phyloP scores from a whole-genome alignment of 257 asterid genomes.

The Striga asiatica region DNA sequence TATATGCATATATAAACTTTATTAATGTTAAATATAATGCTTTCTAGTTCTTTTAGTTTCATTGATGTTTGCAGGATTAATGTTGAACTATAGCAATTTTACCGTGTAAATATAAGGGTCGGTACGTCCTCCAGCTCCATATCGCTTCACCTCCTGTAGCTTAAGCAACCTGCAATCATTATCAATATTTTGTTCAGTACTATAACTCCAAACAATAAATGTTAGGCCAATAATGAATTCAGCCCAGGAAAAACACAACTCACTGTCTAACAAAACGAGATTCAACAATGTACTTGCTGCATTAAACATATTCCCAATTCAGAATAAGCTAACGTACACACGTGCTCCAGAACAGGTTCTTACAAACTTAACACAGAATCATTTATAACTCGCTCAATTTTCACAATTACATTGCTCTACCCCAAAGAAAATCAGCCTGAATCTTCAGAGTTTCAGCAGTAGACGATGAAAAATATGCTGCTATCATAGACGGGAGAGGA shows the following conservation, averaged over 20 bases:
- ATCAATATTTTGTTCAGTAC: constrained; percentile 1
- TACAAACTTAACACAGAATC: too few relatives aligned
- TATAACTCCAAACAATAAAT: background rate
- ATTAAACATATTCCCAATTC: background rate
- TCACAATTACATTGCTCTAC: background rate
- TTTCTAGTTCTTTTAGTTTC: background rate
- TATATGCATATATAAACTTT: background rate
- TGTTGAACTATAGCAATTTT: constrained; percentile 3
- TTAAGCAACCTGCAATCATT: constrained; percentile 65
- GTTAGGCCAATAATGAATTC: too few relatives aligned
- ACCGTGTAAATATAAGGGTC: constrained; percentile 88
- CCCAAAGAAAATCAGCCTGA: background rate
- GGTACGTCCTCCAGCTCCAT: constrained; percentile 77
- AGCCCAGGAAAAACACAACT: too few relatives aligned
- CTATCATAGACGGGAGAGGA: too few relatives aligned
- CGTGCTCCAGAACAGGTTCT: too few relatives aligned
- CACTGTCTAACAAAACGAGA: background rate
- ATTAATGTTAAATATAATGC: background rate
- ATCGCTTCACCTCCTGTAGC: constrained; percentile 60
- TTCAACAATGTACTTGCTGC: too few relatives aligned
- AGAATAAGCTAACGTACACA: too few relatives aligned
- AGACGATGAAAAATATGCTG: too few relatives aligned
- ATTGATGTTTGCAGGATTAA: background rate
- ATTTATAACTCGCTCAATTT: background rate
- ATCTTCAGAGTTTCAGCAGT: constrained; percentile 7